These are phyloP conservation scores for Sugiyamaella lignohabitans DNA, from an alignment of 805 yeast genomes.

Conservation along the genomic window DNA sequence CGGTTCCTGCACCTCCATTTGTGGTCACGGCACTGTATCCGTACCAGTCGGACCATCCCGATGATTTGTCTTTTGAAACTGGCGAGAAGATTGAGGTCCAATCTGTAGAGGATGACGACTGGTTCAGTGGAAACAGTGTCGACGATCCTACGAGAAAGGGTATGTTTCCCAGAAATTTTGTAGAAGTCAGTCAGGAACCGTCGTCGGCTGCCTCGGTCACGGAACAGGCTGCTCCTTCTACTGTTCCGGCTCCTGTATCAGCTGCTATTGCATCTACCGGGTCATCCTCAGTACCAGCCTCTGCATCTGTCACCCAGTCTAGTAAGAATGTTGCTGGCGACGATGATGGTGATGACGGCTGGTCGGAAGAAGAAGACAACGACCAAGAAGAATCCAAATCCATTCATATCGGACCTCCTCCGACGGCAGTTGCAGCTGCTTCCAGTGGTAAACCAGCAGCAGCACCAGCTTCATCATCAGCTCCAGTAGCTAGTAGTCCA, in stretches of 20 bases:
- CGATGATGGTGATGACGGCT: slow-evolving; percentile 2
- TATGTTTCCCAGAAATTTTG: slow-evolving; percentile 84
- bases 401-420: slow-evolving; percentile 16
- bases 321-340: not conserved
- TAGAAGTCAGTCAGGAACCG: slow-evolving; percentile 33
- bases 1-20: slow-evolving; percentile 43
- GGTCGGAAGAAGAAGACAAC: slow-evolving; percentile 20
- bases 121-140: slow-evolving; percentile 69
- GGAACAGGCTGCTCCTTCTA: slow-evolving; percentile 1
- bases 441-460: not conserved
- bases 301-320: not conserved
- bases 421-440: not conserved
- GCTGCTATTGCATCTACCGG: slow-evolving; percentile 4
- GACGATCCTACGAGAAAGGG: slow-evolving; percentile 47
- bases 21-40: slow-evolving; percentile 61
- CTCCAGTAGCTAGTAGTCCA: not conserved
- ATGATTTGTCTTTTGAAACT: slow-evolving; percentile 66
- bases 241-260: not conserved
- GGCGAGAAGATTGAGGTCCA: slow-evolving; percentile 72
- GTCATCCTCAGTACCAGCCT: not conserved
- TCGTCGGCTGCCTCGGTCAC: too few relatives aligned
- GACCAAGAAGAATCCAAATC: slow-evolving; percentile 19
- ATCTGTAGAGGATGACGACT: slow-evolving; percentile 81
- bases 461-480: too few relatives aligned
- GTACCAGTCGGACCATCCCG: slow-evolving; percentile 66